phyloP scores from a whole-genome alignment of 2,329 filamentous ascomycete species.

The Stachybotrys echinatus region DNA sequence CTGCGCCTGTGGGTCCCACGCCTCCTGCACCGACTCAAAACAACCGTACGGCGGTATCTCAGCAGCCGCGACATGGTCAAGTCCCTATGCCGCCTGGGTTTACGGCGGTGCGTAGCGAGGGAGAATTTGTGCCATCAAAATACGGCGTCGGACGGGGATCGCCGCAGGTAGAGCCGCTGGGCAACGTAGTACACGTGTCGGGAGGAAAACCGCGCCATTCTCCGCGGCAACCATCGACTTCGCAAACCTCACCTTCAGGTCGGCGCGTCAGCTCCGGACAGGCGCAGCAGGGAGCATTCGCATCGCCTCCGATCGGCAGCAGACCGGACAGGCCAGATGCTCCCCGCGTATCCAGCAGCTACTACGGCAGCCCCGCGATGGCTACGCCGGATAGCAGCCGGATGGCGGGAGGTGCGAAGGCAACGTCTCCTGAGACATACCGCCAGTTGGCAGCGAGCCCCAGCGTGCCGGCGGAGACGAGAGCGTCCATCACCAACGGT shows the following conservation, averaged over 20 bases:
- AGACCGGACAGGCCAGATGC: neutral
- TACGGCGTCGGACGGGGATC: slow-evolving; percentile 17
- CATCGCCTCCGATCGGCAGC: neutral
- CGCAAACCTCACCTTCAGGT: neutral
- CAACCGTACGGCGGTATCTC: neutral
- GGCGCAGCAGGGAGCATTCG: neutral
- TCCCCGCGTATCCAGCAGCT: neutral
- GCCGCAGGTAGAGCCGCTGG: slow-evolving; percentile 6
- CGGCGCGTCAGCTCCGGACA: neutral
- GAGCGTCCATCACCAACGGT: neutral
- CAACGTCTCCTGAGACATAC: neutral
- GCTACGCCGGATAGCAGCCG: neutral
- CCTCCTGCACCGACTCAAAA: neutral
- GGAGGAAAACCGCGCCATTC: slow-evolving; percentile 2
- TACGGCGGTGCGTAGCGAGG: slow-evolving; percentile 29
- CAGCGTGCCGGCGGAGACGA: neutral
- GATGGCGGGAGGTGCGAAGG: neutral
- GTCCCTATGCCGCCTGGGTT: slow-evolving; percentile 34
- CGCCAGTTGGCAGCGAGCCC: neutral
- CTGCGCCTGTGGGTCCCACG: neutral
- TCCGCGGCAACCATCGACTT: slow-evolving; percentile 7
- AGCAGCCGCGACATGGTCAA: slow-evolving; percentile 19
- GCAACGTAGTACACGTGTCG: neutral
- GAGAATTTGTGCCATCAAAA: slow-evolving; percentile 18
- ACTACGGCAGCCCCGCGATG: neutral